Evolutionary conservation across 2,329 filamentous ascomycete species (phyloP).

Genomic region (Plenodomus lindquistii): DNA sequence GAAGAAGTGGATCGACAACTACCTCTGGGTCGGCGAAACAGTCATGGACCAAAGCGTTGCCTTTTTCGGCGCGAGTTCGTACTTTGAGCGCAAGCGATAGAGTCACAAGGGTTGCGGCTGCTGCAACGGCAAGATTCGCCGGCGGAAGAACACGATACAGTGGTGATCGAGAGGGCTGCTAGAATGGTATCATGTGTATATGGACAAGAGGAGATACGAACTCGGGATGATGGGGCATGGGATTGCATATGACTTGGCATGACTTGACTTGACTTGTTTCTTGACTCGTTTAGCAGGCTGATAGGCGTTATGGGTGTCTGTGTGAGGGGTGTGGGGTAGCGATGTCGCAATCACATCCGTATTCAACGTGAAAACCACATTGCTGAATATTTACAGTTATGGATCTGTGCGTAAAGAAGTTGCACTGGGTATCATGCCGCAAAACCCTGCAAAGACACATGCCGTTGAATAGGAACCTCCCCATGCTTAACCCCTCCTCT

Average conservation of each 20-base stretch:
- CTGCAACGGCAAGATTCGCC: no score
- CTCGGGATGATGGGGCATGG: constrained; percentile 2
- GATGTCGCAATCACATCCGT: constrained; percentile 2
- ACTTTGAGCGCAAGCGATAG: constrained; percentile 81
- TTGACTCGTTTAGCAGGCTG: constrained; percentile 6
- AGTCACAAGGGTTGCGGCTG: not conserved
- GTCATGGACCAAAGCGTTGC: constrained; percentile 98
- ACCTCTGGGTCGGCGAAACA: constrained; percentile 93
- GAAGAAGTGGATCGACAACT: constrained; percentile 88
- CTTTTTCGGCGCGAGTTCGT: constrained; percentile 83
- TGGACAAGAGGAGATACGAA: not conserved
- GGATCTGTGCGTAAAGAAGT: not conserved
- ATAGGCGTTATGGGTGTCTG: constrained; percentile 16
- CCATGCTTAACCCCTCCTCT: constrained; percentile 28
- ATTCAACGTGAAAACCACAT: not conserved
- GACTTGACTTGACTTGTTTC: not conserved
- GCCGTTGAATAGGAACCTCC: no score
- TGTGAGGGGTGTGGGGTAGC: not conserved
- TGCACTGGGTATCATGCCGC: constrained; percentile 7
- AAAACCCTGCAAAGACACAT: not conserved
- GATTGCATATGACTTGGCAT: not conserved
- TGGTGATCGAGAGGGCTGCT: not conserved
- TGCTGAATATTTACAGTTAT: not conserved
- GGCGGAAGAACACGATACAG: not conserved
- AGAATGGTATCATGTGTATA: not conserved